Percentiles rank a stretch among this genome's conserved stretches.
These are phyloP conservation scores for Coprinopsis strossmayeri DNA, from an alignment of 768 basidiomycete genomes.

Conservation along the genomic window DNA sequence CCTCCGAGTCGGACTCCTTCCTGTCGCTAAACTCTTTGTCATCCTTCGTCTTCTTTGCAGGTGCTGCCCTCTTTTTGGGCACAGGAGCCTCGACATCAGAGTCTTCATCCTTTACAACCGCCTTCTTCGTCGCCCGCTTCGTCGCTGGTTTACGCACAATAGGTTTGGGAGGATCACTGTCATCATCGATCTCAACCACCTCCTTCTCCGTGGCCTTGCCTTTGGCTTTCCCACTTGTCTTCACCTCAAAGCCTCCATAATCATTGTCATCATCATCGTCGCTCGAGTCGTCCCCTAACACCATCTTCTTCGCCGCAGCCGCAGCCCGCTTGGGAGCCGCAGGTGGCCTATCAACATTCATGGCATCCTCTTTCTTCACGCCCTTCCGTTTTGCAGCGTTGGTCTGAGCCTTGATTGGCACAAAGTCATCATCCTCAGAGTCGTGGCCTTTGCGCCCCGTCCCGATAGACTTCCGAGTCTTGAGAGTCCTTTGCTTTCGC, in stretches of 20 bases:
- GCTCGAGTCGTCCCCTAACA: no score
- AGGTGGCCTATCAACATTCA: constrained; percentile 16
- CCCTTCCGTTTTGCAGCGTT: no score
- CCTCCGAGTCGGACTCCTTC: constrained; percentile 20
- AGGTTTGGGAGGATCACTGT: constrained; percentile 8
- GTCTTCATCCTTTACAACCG: constrained; percentile 6
- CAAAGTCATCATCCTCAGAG: constrained; percentile 41
- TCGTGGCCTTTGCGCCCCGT: constrained; percentile 16
- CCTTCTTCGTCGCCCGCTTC: constrained; percentile 4
- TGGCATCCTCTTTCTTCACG: constrained; percentile 1
- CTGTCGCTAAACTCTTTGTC: constrained; percentile 34
- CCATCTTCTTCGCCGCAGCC: constrained; percentile 16
- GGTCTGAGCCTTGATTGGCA: constrained; percentile 24
- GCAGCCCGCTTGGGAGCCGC: constrained; percentile 12
- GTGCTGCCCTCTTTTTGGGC: constrained; percentile 14
- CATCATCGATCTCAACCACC: constrained; percentile 13
- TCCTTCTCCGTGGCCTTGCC: constrained; percentile 12
- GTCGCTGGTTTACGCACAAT: constrained; percentile 6
- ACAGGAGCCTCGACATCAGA: constrained; percentile 8
- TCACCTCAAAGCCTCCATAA: constrained; percentile 8
- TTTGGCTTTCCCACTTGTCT: constrained; percentile 1
- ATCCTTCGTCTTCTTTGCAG: constrained; percentile 22
- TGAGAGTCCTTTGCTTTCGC: constrained; percentile 38
- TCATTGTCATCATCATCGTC: constrained; percentile 12
- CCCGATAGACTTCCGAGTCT: constrained; percentile 45